These are phyloP conservation scores for Artomyces pyxidatus DNA, from an alignment of 768 basidiomycete species.

Conservation along the genomic window DNA sequence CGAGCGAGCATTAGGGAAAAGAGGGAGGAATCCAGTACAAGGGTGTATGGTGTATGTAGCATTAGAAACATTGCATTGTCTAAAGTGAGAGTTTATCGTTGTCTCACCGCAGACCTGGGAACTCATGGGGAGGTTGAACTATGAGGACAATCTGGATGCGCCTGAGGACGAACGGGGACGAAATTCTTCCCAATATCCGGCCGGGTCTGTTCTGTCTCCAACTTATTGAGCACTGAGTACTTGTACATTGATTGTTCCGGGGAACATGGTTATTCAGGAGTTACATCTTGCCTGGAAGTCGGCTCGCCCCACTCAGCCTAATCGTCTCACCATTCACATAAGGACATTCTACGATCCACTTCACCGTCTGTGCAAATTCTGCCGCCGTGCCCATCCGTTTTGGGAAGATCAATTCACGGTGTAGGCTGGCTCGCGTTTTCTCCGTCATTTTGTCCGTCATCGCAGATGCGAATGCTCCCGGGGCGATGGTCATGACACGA, in stretches of 20 bases:
- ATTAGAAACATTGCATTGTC: neutral
- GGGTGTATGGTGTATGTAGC: neutral
- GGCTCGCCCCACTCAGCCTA: slow-evolving; percentile 19
- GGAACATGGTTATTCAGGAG: no score
- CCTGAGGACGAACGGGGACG: no score
- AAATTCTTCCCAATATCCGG: no score
- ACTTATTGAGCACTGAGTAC: no score
- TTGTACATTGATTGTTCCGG: no score
- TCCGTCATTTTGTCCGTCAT: slow-evolving; percentile 25
- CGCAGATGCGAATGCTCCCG: slow-evolving; percentile 42
- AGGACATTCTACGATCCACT: slow-evolving; percentile 24
- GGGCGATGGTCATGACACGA: slow-evolving; percentile 49
- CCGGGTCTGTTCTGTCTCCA: no score
- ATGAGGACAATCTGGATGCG: no score
- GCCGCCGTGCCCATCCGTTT: slow-evolving; percentile 24
- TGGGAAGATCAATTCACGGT: slow-evolving; percentile 25
- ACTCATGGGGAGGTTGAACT: no score
- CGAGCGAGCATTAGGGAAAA: neutral
- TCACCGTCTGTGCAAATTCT: slow-evolving; percentile 26
- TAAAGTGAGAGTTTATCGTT: no score
- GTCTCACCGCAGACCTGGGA: no score
- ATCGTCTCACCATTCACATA: slow-evolving; percentile 26
- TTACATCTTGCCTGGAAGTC: slow-evolving; percentile 18
- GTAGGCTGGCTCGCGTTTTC: slow-evolving; percentile 18
- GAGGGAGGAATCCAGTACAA: neutral